Conservation (phyloP, 148 eudicot species). For the Drosera capensis region DNA sequence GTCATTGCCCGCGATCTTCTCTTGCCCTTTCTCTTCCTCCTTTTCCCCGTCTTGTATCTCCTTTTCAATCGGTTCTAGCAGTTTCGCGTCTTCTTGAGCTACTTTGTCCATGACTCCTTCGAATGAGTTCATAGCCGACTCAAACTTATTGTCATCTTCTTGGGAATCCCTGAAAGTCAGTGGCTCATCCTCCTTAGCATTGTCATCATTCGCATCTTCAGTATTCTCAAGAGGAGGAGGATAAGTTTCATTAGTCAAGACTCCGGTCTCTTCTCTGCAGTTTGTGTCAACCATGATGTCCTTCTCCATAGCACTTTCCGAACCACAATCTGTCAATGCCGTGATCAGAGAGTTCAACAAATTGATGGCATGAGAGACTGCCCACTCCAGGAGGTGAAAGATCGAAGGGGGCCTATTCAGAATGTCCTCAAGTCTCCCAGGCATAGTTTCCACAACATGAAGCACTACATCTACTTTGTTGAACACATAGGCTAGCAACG, state of each 20-base stretch:
- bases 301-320: constrained; percentile 26
- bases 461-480: constrained; percentile 28
- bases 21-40: no score
- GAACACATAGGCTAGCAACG: constrained; percentile 29
- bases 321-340: constrained; percentile 15
- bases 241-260: background rate
- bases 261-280: background rate
- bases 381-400: constrained; percentile 28
- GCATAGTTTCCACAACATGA: constrained; percentile 23
- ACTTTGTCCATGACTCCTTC: no score
- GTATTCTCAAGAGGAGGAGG: background rate
- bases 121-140: no score
- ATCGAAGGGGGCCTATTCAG: constrained; percentile 11
- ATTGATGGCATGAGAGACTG: constrained; percentile 8
- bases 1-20: no score
- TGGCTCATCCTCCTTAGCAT: background rate
- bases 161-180: background rate
- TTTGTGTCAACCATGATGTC: constrained; percentile 38
- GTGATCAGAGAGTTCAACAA: constrained; percentile 22
- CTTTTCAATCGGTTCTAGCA: background rate
- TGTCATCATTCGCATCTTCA: background rate
- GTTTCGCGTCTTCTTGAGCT: background rate
- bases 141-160: background rate
- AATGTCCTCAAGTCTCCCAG: constrained; percentile 21
- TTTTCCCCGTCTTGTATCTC: background rate